Evolutionary conservation across 129 eudicot species (phyloP), one percentile per base, ranked within the genome.

Genomic region (carrot (Daucus carota)): DNA sequence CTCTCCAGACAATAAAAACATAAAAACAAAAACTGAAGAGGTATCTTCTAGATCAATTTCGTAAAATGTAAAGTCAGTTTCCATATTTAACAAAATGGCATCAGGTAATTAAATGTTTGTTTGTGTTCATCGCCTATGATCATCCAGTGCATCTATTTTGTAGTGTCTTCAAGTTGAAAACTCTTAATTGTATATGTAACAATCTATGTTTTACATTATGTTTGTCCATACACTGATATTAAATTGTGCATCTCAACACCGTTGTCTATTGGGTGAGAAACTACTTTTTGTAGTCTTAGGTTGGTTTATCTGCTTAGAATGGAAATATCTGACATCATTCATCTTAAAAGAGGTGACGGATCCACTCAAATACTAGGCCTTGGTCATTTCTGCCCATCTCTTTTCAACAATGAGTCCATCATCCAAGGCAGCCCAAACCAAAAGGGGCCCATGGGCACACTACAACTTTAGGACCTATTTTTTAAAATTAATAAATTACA

Each of bases 21-120:
- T n/a, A n/a, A n/a, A n/a, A n/a, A n/a, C n/a, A n/a, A n/a, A n/a
- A 29, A 95, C 99, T 31, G 91, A 95, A 83, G 99, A 95, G 94
- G 99, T 89, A 79, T 29, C 3, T 22, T 67, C 34, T 62, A 13
- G 20, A 13, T 14, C 9, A 5, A 29, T 62, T 62, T 14, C 1
- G 9, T 8, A 62, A 62, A 29, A 20, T 5, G 9, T 8, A 62
- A 62, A 29, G 38, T 62, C 14, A 12, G 38, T 12, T 29, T 5
- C 69, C 20, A n/a, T 24, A 60, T 60, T 26, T 31, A 62, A 13
- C 9, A 11, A 50, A 5, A 29, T 31, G 38, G 12, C 69, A 13
- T 62, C 36, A 29, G 34, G 33, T 15, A 62, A 14, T 62, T 62
- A 26, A 31, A 13, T 62, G 20, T 13, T 46, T 59, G 33, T n/a